These are phyloP conservation scores for Pseudogymnoascus sp. DNA, from an alignment of 2,329 filamentous ascomycete genomes.

Conservation along the genomic window DNA sequence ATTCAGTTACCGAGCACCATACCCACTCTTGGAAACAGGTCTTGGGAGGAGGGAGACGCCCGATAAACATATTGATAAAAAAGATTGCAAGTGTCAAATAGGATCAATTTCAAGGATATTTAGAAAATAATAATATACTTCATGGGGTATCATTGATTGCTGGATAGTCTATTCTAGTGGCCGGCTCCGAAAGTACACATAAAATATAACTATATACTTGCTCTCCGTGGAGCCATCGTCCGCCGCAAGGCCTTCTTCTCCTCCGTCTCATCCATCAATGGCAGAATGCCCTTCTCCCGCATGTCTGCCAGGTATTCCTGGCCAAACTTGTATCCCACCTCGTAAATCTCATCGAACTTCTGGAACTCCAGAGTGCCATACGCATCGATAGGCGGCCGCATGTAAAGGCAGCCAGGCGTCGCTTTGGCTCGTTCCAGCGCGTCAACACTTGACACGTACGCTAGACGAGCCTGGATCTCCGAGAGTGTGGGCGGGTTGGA, in stretches of 20 bases:
- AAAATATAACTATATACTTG: conserved; percentile 55
- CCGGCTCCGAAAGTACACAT: neutral
- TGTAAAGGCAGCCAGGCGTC: conserved; percentile 86
- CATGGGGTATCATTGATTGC: conserved; percentile 7
- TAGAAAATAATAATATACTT: neutral
- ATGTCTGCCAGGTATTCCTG: conserved; percentile 72
- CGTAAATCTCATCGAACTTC: conserved; percentile 96
- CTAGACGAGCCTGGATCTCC: conserved; percentile 90
- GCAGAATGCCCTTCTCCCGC: conserved; percentile 70
- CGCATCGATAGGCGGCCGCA: conserved; percentile 87
- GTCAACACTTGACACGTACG: conserved; percentile 92
- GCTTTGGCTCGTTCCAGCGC: conserved; percentile 89
- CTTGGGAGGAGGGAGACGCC: neutral
- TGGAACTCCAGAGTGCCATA: conserved; percentile 95
- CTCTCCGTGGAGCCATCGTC: conserved; percentile 72
- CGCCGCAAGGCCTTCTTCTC: conserved; percentile 70
- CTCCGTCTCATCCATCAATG: conserved; percentile 63
- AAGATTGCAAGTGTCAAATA: neutral
- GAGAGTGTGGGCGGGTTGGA: conserved; percentile 92
- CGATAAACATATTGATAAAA: neutral
- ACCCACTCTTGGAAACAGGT: neutral
- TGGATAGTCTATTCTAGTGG: neutral
- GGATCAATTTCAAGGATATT: neutral
- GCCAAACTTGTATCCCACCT: conserved; percentile 80
- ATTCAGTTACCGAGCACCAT: neutral